phyloP scores from a whole-genome alignment of 768 basidiomycete species.

The Calocybe cyanea region DNA sequence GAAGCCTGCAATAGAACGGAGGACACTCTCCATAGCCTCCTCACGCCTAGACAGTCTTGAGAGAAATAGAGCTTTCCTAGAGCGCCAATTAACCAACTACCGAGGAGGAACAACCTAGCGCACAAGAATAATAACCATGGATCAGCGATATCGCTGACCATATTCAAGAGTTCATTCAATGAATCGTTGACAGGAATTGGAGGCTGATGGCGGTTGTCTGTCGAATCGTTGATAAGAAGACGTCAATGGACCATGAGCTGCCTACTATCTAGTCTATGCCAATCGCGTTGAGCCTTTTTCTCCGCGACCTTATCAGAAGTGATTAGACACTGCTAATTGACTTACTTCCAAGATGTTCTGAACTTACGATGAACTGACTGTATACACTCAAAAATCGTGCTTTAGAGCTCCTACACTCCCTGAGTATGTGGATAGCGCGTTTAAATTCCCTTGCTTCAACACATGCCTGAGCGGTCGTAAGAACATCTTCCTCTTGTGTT shows the following conservation, averaged over 20 bases:
- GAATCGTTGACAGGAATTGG: slow-evolving; percentile 60
- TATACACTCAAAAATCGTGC: slow-evolving; percentile 78
- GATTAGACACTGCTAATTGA: too few species aligned
- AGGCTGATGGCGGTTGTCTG: slow-evolving; percentile 70
- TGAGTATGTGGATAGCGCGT: slow-evolving; percentile 64
- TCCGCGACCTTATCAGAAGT: slow-evolving; percentile 72
- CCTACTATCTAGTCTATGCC: slow-evolving; percentile 80
- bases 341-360: too few species aligned
- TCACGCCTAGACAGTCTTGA: slow-evolving; percentile 74
- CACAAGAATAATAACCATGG: slow-evolving; percentile 86
- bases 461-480: slow-evolving; percentile 67
- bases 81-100: slow-evolving; percentile 6
- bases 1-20: slow-evolving; percentile 72
- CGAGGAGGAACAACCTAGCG: slow-evolving; percentile 20
- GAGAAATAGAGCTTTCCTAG: slow-evolving; percentile 81
- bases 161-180: slow-evolving; percentile 54
- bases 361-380: slow-evolving; percentile 81
- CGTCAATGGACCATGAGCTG: slow-evolving; percentile 6
- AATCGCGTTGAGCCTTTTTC: slow-evolving; percentile 75
- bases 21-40: slow-evolving; percentile 78
- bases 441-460: slow-evolving; percentile 77
- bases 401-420: slow-evolving; percentile 63
- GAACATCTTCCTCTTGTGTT: slow-evolving; percentile 64
- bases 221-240: slow-evolving; percentile 5
- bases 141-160: slow-evolving; percentile 57